Base-by-base conservation (phyloP, 495 filamentous ascomycete species). In the Friedmanniomyces endolithicus region DNA sequence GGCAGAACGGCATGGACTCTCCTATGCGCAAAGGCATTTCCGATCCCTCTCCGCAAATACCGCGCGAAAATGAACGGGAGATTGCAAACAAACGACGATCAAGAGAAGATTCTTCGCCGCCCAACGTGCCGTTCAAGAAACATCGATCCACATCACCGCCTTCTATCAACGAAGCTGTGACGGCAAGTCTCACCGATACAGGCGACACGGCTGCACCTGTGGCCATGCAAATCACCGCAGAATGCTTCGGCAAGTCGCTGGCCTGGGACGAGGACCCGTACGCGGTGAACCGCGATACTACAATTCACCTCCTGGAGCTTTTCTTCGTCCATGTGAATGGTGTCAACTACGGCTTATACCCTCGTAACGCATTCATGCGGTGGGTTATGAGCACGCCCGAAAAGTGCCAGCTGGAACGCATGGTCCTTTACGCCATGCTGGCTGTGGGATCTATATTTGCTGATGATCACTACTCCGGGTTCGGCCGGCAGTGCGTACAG, bases 341-440 rank as follows among this genome's bases (percentile, higher is more conserved):
- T 48, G 70, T 71, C 7, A 63, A 74, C 51, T 79, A 78, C 61
- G 72, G 70, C 57, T 72, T 84, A 60, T 79, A 84, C 59, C 80
- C 83, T 20, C 71, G 52, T 29, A 59, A 67, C 56, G 70, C 64
- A 11, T 79, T 82, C 52, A 47, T 72, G 22, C 44, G 68, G n/a
- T 83, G 79, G 79, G 55, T 79, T 33, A 72, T 67, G 40, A 73
- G 71, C 55, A 69, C 73, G 55, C 72, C 59, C 14, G 66, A 69
- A 19, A 84, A 84, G 64, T 76, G 73, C 41, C 70, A 72, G 58
- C 79, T 80, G 65, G 84, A 86, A 67, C 75, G 75, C 61, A 88
- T 86, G 80, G 72, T 84, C 46, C 73, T 83, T 45, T 87, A 85
- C 69, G 76, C 76, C 12, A 75, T 82, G 61, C 76, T 86, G 61